These are phyloP conservation scores for Lipomyces orientalis DNA, from an alignment of 805 yeast species.

Conservation along the genomic window DNA sequence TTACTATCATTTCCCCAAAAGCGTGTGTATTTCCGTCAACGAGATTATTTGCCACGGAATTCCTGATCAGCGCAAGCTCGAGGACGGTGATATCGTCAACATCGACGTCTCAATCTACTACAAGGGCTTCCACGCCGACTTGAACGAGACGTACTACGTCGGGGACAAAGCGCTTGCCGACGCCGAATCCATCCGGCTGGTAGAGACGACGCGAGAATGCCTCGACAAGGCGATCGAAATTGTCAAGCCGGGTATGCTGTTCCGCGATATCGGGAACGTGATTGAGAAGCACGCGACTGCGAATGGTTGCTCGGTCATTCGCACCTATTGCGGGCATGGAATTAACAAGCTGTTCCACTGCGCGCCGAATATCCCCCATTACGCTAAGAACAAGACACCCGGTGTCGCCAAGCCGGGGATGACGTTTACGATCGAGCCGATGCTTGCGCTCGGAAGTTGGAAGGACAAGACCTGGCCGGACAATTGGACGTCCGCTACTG, in stretches of 20 bases:
- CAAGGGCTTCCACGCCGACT: conserved; percentile 90
- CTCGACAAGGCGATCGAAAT: conserved; percentile 79
- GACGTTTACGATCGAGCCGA: conserved; percentile 97
- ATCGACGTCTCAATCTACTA: conserved; percentile 85
- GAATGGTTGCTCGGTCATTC: conserved; percentile 82
- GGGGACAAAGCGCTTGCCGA: conserved; percentile 86
- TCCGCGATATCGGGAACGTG: conserved; percentile 83
- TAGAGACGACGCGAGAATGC: conserved; percentile 89
- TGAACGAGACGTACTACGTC: conserved; percentile 95
- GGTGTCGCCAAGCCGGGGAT: conserved; percentile 96
- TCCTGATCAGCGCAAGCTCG: conserved; percentile 83
- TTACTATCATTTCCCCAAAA: conserved; percentile 91
- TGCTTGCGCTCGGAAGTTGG: conserved; percentile 85
- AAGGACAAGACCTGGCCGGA: conserved; percentile 94
- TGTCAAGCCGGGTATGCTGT: conserved; percentile 90
- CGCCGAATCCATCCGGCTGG: conserved; percentile 82
- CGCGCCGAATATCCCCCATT: conserved; percentile 92
- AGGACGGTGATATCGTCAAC: conserved; percentile 95
- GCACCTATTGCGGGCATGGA: conserved; percentile 94
- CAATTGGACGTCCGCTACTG: conserved; percentile 92
- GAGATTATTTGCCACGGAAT: conserved; percentile 97
- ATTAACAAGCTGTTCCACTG: conserved; percentile 85
- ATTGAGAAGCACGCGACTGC: conserved; percentile 85
- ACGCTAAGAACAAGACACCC: conserved; percentile 88
- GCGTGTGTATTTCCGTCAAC: conserved; percentile 90